Conservation (phyloP, 2,329 filamentous ascomycete genomes). For the Colletotrichum paranaense region DNA sequence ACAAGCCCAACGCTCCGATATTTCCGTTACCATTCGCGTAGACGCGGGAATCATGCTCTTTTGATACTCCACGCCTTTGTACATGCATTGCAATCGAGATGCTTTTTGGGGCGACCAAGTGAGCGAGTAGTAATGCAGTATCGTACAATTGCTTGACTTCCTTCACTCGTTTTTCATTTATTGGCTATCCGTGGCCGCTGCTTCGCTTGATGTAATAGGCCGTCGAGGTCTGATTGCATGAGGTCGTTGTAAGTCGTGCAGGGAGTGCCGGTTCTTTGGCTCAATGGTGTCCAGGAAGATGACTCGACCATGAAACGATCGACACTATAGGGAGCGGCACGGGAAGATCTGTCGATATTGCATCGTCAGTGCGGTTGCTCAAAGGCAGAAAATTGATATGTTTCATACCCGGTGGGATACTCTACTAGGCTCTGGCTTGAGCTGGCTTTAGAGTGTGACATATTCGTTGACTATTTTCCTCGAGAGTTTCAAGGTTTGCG, state of each 20-base stretch:
- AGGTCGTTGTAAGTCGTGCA: neutral
- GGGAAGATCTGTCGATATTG: constrained; percentile 5
- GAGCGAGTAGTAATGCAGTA: neutral
- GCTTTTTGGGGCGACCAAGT: neutral
- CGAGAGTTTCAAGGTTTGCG: neutral
- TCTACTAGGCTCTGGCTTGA: neutral
- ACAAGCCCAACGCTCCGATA: neutral
- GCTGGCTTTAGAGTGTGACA: constrained; percentile 15
- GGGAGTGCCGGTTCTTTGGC: neutral
- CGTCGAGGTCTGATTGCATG: constrained; percentile 19
- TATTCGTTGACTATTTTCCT: neutral
- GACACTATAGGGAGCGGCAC: constrained; percentile 22
- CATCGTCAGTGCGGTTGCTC: neutral
- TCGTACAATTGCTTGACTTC: neutral
- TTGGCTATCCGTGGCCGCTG: neutral
- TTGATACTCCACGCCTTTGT: neutral
- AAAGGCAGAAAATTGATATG: neutral
- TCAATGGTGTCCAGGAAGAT: constrained; percentile 23
- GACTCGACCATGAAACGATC: constrained; percentile 21
- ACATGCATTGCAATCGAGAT: neutral
- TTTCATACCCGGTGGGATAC: constrained; percentile 2
- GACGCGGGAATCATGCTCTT: neutral
- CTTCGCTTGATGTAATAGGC: constrained; percentile 3
- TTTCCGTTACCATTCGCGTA: neutral
- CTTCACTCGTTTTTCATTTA: neutral